These are phyloP conservation scores for Lichtheimia hyalospora DNA, from an alignment of 371 early-diverging fungal species.

Conservation along the genomic window DNA sequence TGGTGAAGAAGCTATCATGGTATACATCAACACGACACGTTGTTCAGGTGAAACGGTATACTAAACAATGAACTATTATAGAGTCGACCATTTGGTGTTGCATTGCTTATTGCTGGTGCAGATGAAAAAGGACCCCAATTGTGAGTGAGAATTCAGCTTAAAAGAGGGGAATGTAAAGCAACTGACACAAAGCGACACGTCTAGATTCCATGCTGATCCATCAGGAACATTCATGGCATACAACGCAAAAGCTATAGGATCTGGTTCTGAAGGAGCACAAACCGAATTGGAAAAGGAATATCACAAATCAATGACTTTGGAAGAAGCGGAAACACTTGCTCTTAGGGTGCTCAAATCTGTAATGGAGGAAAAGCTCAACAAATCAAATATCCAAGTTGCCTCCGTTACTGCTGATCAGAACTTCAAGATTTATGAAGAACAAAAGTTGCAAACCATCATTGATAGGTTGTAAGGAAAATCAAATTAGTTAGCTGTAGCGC, in stretches of 20 bases:
- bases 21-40: conserved; percentile 18
- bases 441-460: conserved; percentile 69
- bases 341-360: conserved; percentile 98
- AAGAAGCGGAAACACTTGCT: conserved; percentile 87
- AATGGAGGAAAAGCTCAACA: conserved; percentile 99
- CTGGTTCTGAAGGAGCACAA: conserved; percentile 99
- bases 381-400: conserved; percentile 95
- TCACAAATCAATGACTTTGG: conserved; percentile 83
- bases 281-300: conserved; percentile 96
- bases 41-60: too few species aligned
- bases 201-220: conserved; percentile 92
- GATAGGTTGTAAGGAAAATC: conserved; percentile 51
- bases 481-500: too few species aligned
- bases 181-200: background rate
- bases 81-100: conserved; percentile 99
- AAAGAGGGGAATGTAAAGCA: background rate
- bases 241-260: conserved; percentile 97
- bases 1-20: conserved; percentile 96
- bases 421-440: conserved; percentile 77
- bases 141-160: conserved; percentile 50
- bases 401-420: conserved; percentile 82
- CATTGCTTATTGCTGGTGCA: conserved; percentile 95
- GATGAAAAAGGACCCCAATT: conserved; percentile 98
- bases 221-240: conserved; percentile 94
- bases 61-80: conserved; percentile 11